These are phyloP conservation scores for Umbelopsis sp. DNA, from an alignment of 192 early-diverging fungal species.

Conservation along the genomic window DNA sequence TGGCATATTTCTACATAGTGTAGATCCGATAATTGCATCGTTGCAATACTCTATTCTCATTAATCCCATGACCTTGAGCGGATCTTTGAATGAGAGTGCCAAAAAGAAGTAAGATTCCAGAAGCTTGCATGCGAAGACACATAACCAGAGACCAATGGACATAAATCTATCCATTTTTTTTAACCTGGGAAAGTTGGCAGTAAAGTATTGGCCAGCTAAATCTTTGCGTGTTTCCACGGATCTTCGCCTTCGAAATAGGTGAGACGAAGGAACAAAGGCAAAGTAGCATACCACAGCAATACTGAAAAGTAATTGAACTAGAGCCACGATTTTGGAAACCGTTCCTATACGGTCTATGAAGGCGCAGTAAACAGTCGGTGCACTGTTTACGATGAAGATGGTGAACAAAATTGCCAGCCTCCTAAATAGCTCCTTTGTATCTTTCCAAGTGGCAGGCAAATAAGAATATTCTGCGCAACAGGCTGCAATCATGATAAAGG, in stretches of 20 bases:
- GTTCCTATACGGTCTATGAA: conserved; percentile 45
- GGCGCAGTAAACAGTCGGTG: conserved; percentile 64
- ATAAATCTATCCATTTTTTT: conserved; percentile 66
- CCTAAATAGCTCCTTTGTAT: conserved; percentile 53
- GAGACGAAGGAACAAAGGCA: conserved; percentile 67
- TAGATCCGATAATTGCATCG: conserved; percentile 56
- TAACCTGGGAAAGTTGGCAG: conserved; percentile 74
- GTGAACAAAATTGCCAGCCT: conserved; percentile 57
- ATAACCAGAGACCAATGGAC: conserved; percentile 71
- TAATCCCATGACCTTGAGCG: conserved; percentile 58
- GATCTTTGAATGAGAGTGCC: conserved; percentile 78
- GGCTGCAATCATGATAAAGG: conserved; percentile 66
- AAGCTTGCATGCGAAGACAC: conserved; percentile 75
- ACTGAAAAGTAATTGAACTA: conserved; percentile 71
- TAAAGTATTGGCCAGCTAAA: conserved; percentile 61
- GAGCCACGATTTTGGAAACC: conserved; percentile 61
- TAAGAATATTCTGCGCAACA: conserved; percentile 73
- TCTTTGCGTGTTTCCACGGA: conserved; percentile 38
- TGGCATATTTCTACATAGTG: conserved; percentile 69
- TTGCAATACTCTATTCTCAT: conserved; percentile 58
- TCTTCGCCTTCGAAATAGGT: conserved; percentile 50
- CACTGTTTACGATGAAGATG: conserved; percentile 63
- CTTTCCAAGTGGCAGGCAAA: conserved; percentile 63
- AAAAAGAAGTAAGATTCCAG: conserved; percentile 86
- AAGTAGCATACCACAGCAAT: conserved; percentile 67